Evolutionary conservation across 2,329 filamentous ascomycete species (phyloP).

Genomic region (Fusarium sp.): DNA sequence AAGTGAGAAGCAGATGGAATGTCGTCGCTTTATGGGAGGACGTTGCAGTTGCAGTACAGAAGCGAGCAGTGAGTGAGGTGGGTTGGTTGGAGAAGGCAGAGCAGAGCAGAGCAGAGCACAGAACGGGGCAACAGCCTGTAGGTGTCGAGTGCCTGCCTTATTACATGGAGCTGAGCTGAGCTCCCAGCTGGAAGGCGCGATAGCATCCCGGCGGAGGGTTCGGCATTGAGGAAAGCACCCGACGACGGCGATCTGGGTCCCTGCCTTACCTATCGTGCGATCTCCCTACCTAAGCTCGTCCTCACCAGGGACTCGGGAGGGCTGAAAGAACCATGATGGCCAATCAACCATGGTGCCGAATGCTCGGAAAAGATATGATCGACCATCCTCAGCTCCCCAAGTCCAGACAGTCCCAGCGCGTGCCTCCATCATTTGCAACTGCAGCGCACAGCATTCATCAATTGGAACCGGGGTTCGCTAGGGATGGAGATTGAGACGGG

Average conservation of each 20-base stretch:
- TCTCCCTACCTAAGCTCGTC: not conserved
- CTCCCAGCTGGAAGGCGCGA: constrained; percentile 12
- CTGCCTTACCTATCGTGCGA: not conserved
- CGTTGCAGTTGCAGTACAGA: constrained; percentile 8
- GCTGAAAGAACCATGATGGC: too few relatives aligned
- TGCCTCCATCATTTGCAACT: not conserved
- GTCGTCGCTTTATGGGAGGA: constrained; percentile 7
- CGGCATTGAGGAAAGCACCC: constrained; percentile 16
- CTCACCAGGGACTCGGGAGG: too few relatives aligned
- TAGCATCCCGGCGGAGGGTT: constrained; percentile 1
- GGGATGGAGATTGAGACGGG: constrained; percentile 41
- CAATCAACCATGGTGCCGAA: too few relatives aligned
- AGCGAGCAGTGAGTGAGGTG: not conserved
- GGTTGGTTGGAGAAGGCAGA: constrained; percentile 11
- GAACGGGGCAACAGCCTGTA: not conserved
- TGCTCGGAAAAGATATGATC: too few relatives aligned
- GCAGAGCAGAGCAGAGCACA: too few relatives aligned
- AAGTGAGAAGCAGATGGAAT: constrained; percentile 8
- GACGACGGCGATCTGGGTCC: not conserved
- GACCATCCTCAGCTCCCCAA: constrained; percentile 20
- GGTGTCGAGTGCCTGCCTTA: too few relatives aligned
- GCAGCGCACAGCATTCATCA: constrained; percentile 12
- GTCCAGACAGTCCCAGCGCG: not conserved
- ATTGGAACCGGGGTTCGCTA: constrained; percentile 26
- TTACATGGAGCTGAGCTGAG: too few relatives aligned